Evolutionary conservation across 2,329 filamentous ascomycete genomes (phyloP), one percentile per base, ranked within the genome.

Genomic region (Talaromyces sp.): DNA sequence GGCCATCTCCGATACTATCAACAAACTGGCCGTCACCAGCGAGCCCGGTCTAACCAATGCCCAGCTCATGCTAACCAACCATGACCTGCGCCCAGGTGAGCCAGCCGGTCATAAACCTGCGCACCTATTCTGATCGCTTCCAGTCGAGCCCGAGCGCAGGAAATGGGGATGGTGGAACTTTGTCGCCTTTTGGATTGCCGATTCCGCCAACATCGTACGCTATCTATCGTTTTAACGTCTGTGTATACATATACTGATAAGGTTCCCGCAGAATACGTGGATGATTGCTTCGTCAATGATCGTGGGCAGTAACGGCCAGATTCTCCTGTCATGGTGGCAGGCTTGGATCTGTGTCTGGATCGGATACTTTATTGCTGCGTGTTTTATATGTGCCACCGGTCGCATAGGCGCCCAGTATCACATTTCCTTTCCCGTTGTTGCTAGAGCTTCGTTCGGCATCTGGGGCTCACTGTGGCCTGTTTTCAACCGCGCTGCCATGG

Each of bases 281-380:
- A 96, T 96, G 91, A 95, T 96, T 65, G 89, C 90, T 0, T 91
- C 89, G 1, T 87, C 89, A 42, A 92, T 92, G 85, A 91, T 96
- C 36, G 84, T 88, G 1, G 91, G 91, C 13, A 33, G 36, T 17
- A 36, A 42, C n/a, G 47, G 47, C 30, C 25, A 30, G 19, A 39
- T 62, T 22, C 52, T 53, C 15, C 81, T 96, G 25, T 91, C 90
- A 8, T 96, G 92, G 92, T 96, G 92, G 92, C 91, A 96, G 77
- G 88, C 90, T 2, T 92, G 89, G 88, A 78, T 92, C n/a, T 92
- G 90, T 70, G 90, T 96, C 51, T 93, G 92, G 88, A 78, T 93
- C 30, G 92, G 93, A 59, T 96, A 96, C 72, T 81, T 86, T 44
- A 87, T 96, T 65, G 86, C 92, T 0, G 91, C 82, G 33, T 79